A percentile compares a stretch with the other conserved stretches of the same genome.
Evolutionary conservation across 176 grass and related monocot genomes (phyloP).

Genomic region (Carex scoparia): DNA sequence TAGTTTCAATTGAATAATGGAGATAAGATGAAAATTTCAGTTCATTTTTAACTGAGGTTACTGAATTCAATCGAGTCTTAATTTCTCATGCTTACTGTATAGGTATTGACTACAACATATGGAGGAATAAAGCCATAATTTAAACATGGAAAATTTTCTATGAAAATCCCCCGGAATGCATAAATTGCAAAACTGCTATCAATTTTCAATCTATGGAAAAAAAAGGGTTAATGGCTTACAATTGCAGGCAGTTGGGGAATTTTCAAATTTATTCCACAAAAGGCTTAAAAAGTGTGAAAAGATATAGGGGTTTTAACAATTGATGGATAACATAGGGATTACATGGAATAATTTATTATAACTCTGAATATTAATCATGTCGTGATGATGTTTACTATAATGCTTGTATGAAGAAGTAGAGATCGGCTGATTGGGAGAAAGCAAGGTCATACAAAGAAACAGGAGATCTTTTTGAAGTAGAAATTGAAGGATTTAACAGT

Average conservation of each 20-base stretch:
- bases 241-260: not conserved
- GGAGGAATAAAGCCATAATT: not conserved
- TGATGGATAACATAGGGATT: not conserved
- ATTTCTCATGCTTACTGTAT: not conserved
- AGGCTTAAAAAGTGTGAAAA: not conserved
- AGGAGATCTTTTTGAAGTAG: conserved; percentile 38
- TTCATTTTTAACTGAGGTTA: not conserved
- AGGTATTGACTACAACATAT: no score
- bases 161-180: no score
- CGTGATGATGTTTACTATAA: conserved; percentile 27
- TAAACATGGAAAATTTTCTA: no score
- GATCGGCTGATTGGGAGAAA: conserved; percentile 56
- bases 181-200: not conserved
- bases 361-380: not conserved
- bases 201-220: not conserved
- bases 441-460: conserved; percentile 48
- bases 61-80: not conserved
- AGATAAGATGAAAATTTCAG: not conserved
- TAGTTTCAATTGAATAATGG: not conserved
- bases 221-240: not conserved
- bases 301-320: not conserved
- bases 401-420: conserved; percentile 46
- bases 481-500: conserved; percentile 57
- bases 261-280: not conserved
- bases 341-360: not conserved